Base-by-base conservation (phyloP, 257 asterid species). In the Fraxinus anomala region DNA sequence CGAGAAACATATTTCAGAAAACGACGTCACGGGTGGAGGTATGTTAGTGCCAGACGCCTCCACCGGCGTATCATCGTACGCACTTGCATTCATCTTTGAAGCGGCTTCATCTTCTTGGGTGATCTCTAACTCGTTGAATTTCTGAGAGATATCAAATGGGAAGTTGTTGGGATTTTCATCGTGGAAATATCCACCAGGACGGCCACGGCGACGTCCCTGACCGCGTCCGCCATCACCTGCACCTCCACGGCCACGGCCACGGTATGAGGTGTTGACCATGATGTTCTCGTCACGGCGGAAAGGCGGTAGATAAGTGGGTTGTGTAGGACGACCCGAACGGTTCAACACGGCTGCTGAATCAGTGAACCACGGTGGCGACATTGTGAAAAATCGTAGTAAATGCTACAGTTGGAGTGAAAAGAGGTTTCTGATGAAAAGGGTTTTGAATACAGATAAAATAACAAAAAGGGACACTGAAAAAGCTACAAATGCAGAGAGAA, bases 11-110 rank as follows among this genome's bases (percentile, higher is more conserved):
- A 92, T 84, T 66, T 84, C 96, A 19, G 85, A 40, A 68, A 92
- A 92, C 3, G 91, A 81, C 66, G 82, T 54, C 85, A 81, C 94
- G n/a, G 94, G 87, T 3, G 88, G 77, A 10, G 97, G 94, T 8
- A 92, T 78, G 79, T 90, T 87, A 14, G 7, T 63, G 44, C 97
- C 97, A 7, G 86, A 87, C 1, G 84, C 86, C 79, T 89, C 91
- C 76, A 90, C 97, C 67, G 85, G 83, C 4, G 77, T 77, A 30
- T 79, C 87, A 0, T 69, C 85, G 51, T 77, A 75, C 42, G 85
- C 83, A 68, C 40, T 26, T 1, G 40, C 59, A 14, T 71, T 72
- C 79, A 6, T 12, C 72, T 17, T 37, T 28, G 3, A 12, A 8
- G 28, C 30, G 10, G 47, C 40, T 3, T n/a, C 68, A 1, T 76